Conservation (phyloP, 1,284 basidiomycete species). For the Schizopora paradoxa region DNA sequence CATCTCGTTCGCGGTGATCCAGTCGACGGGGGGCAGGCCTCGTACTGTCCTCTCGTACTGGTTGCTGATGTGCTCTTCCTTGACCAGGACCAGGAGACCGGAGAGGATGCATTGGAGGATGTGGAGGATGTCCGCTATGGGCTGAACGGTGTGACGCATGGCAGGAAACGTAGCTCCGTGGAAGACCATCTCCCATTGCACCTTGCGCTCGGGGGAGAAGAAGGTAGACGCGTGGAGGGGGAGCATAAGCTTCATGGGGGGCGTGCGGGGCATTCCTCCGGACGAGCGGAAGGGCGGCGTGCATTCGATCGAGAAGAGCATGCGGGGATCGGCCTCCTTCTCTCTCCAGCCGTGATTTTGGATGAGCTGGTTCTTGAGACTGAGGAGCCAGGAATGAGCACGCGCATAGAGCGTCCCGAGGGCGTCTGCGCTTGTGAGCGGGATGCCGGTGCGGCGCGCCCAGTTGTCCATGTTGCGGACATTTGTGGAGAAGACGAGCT, state of each 20-base stretch:
- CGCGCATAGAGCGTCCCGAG: conserved; percentile 72
- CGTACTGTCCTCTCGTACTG: conserved; percentile 66
- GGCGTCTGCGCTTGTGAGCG: conserved; percentile 73
- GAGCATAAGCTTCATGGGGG: conserved; percentile 63
- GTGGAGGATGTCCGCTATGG: conserved; percentile 71
- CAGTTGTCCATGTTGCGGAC: conserved; percentile 76
- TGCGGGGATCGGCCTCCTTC: conserved; percentile 51
- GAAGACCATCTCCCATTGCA: conserved; percentile 86
- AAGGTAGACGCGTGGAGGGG: conserved; percentile 75
- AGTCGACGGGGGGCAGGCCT: conserved; percentile 67
- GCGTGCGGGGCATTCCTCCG: conserved; percentile 66
- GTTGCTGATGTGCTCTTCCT: conserved; percentile 59
- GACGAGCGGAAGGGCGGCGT: conserved; percentile 71
- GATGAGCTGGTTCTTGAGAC: conserved; percentile 55
- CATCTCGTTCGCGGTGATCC: conserved; percentile 64
- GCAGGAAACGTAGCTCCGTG: conserved; percentile 77
- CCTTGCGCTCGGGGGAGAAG: conserved; percentile 73
- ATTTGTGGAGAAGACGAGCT: conserved; percentile 71
- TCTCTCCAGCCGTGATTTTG: conserved; percentile 66
- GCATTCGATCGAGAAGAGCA: conserved; percentile 73
- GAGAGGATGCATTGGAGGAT: conserved; percentile 77
- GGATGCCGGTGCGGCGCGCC: conserved; percentile 70
- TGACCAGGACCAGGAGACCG: conserved; percentile 68
- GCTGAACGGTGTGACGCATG: conserved; percentile 68
- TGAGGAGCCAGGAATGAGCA: conserved; percentile 66